Conservation (phyloP, 148 eudicot genomes). For the Silene latifolia region DNA sequence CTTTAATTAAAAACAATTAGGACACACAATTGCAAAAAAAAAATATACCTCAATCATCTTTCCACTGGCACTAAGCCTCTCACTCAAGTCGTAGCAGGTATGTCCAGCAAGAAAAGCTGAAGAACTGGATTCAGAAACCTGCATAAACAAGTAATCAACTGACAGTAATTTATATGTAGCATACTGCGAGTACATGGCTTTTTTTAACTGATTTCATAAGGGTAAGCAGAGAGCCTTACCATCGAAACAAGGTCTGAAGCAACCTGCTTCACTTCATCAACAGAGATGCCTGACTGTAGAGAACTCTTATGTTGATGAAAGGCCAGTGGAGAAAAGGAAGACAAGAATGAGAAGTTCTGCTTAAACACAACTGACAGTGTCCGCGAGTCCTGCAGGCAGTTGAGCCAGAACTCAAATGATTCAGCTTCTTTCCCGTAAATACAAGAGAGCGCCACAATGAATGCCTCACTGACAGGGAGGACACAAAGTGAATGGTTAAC, state of each 20-base stretch:
- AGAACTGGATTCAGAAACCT: slow-evolving; percentile 52
- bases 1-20: neutral
- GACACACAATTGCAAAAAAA: neutral
- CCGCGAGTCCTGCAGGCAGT: slow-evolving; percentile 44
- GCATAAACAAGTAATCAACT: slow-evolving; percentile 20
- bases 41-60: slow-evolving; percentile 57
- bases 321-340: slow-evolving; percentile 33
- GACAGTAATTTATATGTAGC: neutral
- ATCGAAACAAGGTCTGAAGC: slow-evolving; percentile 47
- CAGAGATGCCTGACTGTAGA: slow-evolving; percentile 33
- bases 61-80: slow-evolving; percentile 52
- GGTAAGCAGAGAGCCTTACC: slow-evolving; percentile 36
- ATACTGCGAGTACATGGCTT: neutral
- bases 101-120: slow-evolving; percentile 62
- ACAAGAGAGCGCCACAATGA: slow-evolving; percentile 42
- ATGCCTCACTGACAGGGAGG: slow-evolving; percentile 57
- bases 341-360: slow-evolving; percentile 49
- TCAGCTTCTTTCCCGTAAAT: slow-evolving; percentile 41
- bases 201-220: neutral
- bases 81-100: slow-evolving; percentile 71
- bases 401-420: slow-evolving; percentile 60
- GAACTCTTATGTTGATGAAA: slow-evolving; percentile 24
- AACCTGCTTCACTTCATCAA: slow-evolving; percentile 55
- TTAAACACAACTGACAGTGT: slow-evolving; percentile 52
- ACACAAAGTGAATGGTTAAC: slow-evolving; percentile 82